Conservation (phyloP, 2,329 filamentous ascomycete genomes). For the Aspergillus neoniger region DNA sequence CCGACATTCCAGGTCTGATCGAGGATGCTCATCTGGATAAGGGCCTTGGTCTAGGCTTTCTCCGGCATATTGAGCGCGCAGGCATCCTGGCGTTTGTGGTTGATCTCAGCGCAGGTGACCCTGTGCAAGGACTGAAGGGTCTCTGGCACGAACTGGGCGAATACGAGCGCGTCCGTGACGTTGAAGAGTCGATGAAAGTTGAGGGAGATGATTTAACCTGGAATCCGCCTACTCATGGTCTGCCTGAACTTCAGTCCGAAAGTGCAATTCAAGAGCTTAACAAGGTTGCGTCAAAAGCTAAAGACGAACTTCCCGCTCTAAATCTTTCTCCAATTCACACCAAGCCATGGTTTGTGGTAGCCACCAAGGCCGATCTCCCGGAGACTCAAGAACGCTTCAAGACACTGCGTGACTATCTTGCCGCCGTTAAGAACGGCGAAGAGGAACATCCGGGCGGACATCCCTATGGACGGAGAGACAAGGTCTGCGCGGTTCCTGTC, state of each 20-base stretch:
- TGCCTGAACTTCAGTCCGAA: slow-evolving; percentile 26
- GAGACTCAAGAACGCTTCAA: slow-evolving; percentile 77
- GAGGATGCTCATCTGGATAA: slow-evolving; percentile 90
- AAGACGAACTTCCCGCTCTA: slow-evolving; percentile 47
- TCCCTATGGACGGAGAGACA: slow-evolving; percentile 62
- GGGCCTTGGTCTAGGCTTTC: slow-evolving; percentile 85
- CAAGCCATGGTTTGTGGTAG: slow-evolving; percentile 96
- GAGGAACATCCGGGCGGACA: slow-evolving; percentile 74
- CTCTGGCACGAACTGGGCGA: slow-evolving; percentile 89
- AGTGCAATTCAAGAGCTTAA: background rate
- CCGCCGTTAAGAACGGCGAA: slow-evolving; percentile 62
- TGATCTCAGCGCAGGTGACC: slow-evolving; percentile 77
- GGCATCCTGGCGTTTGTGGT: slow-evolving; percentile 91
- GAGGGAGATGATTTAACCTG: slow-evolving; percentile 63
- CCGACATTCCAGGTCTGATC: slow-evolving; percentile 92
- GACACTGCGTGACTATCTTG: slow-evolving; percentile 69
- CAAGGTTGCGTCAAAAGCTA: slow-evolving; percentile 12
- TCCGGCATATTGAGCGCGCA: slow-evolving; percentile 92
- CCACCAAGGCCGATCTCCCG: slow-evolving; percentile 85
- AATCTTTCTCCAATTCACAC: slow-evolving; percentile 72
- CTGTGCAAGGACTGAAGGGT: slow-evolving; percentile 73
- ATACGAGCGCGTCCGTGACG: slow-evolving; percentile 79
- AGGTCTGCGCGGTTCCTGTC: slow-evolving; percentile 71
- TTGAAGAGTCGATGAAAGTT: slow-evolving; percentile 66
- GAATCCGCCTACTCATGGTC: slow-evolving; percentile 32